These are phyloP conservation scores for Plasmodium vivax DNA, from an alignment of 169 alveolate species.

Conservation along the genomic window DNA sequence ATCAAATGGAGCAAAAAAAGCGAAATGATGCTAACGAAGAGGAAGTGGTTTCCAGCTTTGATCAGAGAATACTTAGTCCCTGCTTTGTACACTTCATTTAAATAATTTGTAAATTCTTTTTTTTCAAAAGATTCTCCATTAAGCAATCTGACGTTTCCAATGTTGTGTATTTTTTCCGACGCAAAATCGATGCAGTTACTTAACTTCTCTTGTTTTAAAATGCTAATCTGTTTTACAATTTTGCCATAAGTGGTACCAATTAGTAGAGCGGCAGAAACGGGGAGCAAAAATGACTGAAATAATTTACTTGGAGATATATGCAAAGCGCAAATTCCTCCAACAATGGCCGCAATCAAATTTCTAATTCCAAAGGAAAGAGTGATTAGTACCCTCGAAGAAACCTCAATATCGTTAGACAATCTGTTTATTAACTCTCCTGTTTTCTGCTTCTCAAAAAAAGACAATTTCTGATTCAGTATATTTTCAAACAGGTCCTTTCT, in stretches of 20 bases:
- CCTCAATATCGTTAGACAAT: constrained; percentile 74
- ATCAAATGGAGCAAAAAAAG: constrained; percentile 48
- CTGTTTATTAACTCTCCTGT: constrained; percentile 77
- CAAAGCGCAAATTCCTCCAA: constrained; percentile 62
- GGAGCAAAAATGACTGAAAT: constrained; percentile 40
- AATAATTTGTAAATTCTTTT: constrained; percentile 52
- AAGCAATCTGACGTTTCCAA: constrained; percentile 27
- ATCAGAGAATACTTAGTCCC: constrained; percentile 32
- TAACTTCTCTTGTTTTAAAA: constrained; percentile 46
- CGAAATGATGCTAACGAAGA: constrained; percentile 56
- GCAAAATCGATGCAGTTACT: constrained; percentile 64
- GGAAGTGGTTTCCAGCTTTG: constrained; percentile 63
- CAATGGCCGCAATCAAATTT: constrained; percentile 50
- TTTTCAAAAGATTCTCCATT: constrained; percentile 68
- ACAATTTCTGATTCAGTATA: constrained; percentile 71
- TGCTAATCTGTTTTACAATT: constrained; percentile 36
- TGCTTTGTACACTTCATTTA: constrained; percentile 62
- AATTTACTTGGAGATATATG: constrained; percentile 66
- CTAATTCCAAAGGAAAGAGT: constrained; percentile 63
- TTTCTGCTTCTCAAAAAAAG: constrained; percentile 74
- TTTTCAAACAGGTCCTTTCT: constrained; percentile 74
- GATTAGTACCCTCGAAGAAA: constrained; percentile 74
- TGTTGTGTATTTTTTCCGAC: constrained; percentile 54
- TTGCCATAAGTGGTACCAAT: constrained; percentile 67
- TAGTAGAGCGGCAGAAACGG: constrained; percentile 32